Evolutionary conservation across 169 alveolate species (phyloP).

Genomic region (Cryptosporidium viatorum): DNA sequence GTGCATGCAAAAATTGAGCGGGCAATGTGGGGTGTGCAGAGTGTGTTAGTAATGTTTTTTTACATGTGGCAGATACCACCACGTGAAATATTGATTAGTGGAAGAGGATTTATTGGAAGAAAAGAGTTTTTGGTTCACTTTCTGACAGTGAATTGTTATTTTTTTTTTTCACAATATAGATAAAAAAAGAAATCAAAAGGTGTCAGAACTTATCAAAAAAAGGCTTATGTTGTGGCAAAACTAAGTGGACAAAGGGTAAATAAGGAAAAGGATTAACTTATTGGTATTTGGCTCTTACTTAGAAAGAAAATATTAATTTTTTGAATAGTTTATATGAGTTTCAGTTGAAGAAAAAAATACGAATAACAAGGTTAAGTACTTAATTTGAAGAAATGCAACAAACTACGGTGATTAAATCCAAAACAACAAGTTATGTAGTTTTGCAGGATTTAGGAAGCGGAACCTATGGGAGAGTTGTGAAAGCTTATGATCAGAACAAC

Average conservation of each 20-base stretch:
- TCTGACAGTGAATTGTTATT: not conserved
- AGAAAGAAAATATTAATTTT: not conserved
- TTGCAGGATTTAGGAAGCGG: constrained; percentile 83
- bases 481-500: constrained; percentile 79
- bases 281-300: constrained; percentile 1
- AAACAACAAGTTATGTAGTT: constrained; percentile 72
- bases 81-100: constrained; percentile 62
- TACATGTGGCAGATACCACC: constrained; percentile 75
- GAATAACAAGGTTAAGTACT: not conserved
- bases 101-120: constrained; percentile 15
- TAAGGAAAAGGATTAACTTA: constrained; percentile 9
- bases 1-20: constrained; percentile 61
- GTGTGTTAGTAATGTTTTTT: constrained; percentile 65
- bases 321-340: not conserved
- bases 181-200: not conserved
- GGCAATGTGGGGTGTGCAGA: constrained; percentile 72
- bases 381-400: constrained; percentile 38
- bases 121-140: not conserved
- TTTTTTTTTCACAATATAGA: not conserved
- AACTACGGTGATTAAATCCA: constrained; percentile 54
- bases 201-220: not conserved
- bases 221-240: constrained; percentile 14
- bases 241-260: constrained; percentile 1
- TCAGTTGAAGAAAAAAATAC: not conserved
- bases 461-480: constrained; percentile 84